phyloP scores from a whole-genome alignment of 1,284 basidiomycete genomes.

The Earliella scabrosa region DNA sequence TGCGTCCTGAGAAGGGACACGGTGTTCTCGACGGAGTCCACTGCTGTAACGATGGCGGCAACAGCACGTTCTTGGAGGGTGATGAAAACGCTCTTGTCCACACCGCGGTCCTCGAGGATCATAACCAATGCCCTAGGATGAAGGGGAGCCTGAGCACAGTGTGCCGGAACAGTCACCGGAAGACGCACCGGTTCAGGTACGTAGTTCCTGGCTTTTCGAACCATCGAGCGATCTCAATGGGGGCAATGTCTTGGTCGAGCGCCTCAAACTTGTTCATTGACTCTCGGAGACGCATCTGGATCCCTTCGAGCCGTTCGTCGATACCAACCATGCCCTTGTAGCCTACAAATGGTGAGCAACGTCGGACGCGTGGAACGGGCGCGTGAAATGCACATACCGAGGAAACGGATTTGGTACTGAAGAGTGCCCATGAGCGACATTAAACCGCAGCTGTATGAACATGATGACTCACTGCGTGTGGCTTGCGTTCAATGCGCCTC shows the following conservation, averaged over 20 bases:
- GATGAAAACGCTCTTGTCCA: conserved; percentile 55
- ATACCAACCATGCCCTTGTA: conserved; percentile 76
- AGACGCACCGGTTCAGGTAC: conserved; percentile 64
- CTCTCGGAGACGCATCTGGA: conserved; percentile 64
- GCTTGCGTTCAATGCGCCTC: conserved; percentile 41
- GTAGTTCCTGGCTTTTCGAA: conserved; percentile 60
- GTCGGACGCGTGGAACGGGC: not conserved
- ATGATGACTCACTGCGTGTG: conserved; percentile 62
- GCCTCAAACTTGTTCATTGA: conserved; percentile 78
- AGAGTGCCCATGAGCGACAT: not conserved
- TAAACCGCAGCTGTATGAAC: too few species aligned
- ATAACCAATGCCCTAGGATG: conserved; percentile 62
- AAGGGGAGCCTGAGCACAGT: not conserved
- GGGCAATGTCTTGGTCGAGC: conserved; percentile 46
- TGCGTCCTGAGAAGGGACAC: conserved; percentile 51
- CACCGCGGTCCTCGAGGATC: conserved; percentile 70
- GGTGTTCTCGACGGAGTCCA: conserved; percentile 53
- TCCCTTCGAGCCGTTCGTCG: conserved; percentile 55
- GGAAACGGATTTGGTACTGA: conserved; percentile 77
- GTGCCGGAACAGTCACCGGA: not conserved
- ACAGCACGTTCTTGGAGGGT: conserved; percentile 60
- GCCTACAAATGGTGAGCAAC: conserved; percentile 17
- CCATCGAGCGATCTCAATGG: conserved; percentile 72
- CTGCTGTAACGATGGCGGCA: conserved; percentile 54
- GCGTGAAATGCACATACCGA: conserved; percentile 43